phyloP scores from a whole-genome alignment of 768 basidiomycete species.

The Trametes maxima region DNA sequence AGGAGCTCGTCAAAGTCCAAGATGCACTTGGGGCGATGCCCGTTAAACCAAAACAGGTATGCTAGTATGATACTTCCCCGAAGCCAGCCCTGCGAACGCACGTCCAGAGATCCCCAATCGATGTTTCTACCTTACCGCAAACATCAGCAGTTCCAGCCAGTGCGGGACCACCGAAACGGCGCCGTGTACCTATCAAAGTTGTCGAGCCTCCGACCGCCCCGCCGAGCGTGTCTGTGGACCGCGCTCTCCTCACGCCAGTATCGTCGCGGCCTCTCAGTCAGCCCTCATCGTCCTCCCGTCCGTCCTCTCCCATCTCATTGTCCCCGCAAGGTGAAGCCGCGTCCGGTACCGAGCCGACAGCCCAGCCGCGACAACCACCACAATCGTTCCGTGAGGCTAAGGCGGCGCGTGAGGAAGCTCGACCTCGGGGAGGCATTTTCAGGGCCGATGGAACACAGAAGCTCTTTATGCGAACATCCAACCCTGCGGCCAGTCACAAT shows the following conservation, averaged over 20 bases:
- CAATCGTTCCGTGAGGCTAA: constrained; percentile 61
- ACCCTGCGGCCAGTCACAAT: constrained; percentile 7
- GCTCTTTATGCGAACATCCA: constrained; percentile 41
- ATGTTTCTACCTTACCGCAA: constrained; percentile 18
- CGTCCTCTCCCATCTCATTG: background rate
- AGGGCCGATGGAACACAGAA: constrained; percentile 61
- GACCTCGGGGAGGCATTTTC: constrained; percentile 75
- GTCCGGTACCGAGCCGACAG: background rate
- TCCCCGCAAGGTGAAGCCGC: constrained; percentile 4
- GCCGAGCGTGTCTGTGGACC: constrained; percentile 17
- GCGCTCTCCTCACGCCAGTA: constrained; percentile 40
- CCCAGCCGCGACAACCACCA: constrained; percentile 25
- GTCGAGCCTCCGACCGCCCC: constrained; percentile 41
- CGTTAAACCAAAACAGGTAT: constrained; percentile 34
- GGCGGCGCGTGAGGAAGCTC: constrained; percentile 51
- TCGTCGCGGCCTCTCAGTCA: constrained; percentile 39
- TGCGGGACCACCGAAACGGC: constrained; percentile 41
- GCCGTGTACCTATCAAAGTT: constrained; percentile 67
- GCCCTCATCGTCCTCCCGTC: background rate
- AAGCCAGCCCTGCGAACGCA: background rate
- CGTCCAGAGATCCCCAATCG: constrained; percentile 25
- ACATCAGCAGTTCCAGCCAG: background rate
- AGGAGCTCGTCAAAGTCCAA: constrained; percentile 59
- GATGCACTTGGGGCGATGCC: constrained; percentile 39
- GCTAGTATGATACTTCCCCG: constrained; percentile 1